These are phyloP conservation scores for Entomophthora muscae DNA, from an alignment of 371 early-diverging fungal species.

Conservation along the genomic window DNA sequence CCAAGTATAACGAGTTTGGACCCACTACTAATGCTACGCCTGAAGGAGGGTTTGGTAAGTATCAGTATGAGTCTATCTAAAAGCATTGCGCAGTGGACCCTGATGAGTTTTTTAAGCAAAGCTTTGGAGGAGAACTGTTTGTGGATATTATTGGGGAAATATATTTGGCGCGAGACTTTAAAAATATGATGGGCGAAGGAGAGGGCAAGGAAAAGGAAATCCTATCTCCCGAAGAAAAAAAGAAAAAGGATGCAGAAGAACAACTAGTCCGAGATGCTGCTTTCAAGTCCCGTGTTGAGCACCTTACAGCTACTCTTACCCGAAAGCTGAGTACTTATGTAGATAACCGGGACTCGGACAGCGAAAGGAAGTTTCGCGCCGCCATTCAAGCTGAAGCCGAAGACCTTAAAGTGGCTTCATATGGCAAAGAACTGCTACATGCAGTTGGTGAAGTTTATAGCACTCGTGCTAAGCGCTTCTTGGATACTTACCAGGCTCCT, in stretches of 20 bases:
- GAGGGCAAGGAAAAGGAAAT: conserved; percentile 22
- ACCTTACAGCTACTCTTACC: conserved; percentile 45
- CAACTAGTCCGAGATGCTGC: conserved; percentile 30
- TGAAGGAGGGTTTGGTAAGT: conserved; percentile 50
- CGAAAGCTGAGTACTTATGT: conserved; percentile 60
- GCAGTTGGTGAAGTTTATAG: conserved; percentile 80
- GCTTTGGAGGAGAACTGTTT: conserved; percentile 91
- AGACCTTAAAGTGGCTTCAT: conserved; percentile 66
- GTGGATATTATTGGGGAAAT: conserved; percentile 90
- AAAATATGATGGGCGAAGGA: conserved; percentile 48
- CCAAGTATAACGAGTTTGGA: conserved; percentile 72
- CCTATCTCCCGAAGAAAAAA: conserved; percentile 35
- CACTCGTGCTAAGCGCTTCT: conserved; percentile 65
- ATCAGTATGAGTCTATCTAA: not conserved
- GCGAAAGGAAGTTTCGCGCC: conserved; percentile 32
- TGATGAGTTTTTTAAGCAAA: conserved; percentile 78
- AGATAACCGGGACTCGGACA: conserved; percentile 32
- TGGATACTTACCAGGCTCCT: conserved; percentile 17
- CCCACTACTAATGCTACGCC: conserved; percentile 45
- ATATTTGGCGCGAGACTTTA: conserved; percentile 80
- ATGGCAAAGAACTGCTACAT: conserved; percentile 82
- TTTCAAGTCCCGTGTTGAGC: conserved; percentile 48
- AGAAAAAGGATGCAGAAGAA: conserved; percentile 21
- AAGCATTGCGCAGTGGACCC: conserved; percentile 43
- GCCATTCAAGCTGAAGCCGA: conserved; percentile 63